Evolutionary conservation across 2,329 filamentous ascomycete genomes (phyloP).

Genomic region (Aspergillus aculeatinus): DNA sequence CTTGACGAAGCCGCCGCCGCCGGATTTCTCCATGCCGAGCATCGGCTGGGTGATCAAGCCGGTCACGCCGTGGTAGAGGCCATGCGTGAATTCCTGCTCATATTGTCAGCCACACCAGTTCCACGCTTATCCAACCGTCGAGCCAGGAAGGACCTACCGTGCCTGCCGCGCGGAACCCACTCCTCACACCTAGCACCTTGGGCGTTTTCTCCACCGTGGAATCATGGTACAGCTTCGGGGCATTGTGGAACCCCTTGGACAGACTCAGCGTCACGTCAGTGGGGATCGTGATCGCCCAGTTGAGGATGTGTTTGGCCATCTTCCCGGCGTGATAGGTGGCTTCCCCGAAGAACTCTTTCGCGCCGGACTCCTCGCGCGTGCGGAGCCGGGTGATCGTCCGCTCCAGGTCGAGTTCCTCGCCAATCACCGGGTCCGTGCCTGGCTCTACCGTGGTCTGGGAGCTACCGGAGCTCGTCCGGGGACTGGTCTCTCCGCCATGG

Average conservation of each 20-base stretch:
- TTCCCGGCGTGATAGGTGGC: constrained; percentile 65
- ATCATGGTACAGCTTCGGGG: constrained; percentile 81
- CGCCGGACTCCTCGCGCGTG: neutral
- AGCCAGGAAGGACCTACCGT: constrained; percentile 48
- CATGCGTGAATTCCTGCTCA: constrained; percentile 66
- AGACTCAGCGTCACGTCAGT: constrained; percentile 82
- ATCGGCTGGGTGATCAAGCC: constrained; percentile 77
- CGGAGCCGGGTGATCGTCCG: constrained; percentile 11
- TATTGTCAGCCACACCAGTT: constrained; percentile 1
- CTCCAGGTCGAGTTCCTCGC: constrained; percentile 14
- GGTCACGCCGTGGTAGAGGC: constrained; percentile 77
- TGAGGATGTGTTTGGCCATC: constrained; percentile 69
- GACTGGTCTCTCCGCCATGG: neutral
- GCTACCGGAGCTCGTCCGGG: neutral
- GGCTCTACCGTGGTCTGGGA: neutral
- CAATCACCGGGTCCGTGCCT: neutral
- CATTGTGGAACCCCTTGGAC: constrained; percentile 84
- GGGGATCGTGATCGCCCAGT: constrained; percentile 73
- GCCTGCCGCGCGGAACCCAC: constrained; percentile 73
- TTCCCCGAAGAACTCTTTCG: constrained; percentile 45
- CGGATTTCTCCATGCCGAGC: constrained; percentile 66
- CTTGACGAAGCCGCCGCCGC: constrained; percentile 67
- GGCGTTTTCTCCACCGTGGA: constrained; percentile 74
- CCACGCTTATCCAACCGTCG: too few relatives aligned
- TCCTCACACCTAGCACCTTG: constrained; percentile 74